A percentile compares a stretch with the other conserved stretches of the same genome.
phyloP scores from a whole-genome alignment of 352 stramenopile genomes.

The Globisporangium nagaii region DNA sequence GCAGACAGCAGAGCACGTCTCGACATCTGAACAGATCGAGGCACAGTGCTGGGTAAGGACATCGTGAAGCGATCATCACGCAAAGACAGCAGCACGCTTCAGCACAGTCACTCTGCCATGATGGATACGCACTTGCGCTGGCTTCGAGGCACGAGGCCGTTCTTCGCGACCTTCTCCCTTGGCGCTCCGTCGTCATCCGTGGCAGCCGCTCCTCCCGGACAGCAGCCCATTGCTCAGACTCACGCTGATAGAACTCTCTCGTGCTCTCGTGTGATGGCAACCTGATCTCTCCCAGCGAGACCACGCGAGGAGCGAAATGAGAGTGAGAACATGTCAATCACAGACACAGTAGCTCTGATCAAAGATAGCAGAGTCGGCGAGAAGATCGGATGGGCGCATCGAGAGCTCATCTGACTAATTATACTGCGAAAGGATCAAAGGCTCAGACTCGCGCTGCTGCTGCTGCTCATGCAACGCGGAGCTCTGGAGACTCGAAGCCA shows the following conservation, averaged over 20 bases:
- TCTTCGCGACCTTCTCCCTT: not conserved
- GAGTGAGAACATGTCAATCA: no score
- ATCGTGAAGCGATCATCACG: no score
- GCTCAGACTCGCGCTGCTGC: no score
- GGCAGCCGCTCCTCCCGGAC: constrained; percentile 9
- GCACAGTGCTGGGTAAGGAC: no score
- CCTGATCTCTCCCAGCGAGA: not conserved
- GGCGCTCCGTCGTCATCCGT: constrained; percentile 9
- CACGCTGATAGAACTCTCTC: not conserved
- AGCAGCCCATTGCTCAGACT: constrained; percentile 17
- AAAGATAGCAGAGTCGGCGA: no score
- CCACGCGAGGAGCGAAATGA: no score
- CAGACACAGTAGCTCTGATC: no score
- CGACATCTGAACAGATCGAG: constrained; percentile 61
- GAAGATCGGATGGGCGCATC: no score
- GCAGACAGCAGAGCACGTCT: constrained; percentile 70
- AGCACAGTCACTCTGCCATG: not conserved
- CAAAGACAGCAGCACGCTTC: not conserved
- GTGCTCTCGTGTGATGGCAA: constrained; percentile 1
- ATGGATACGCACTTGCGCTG: constrained; percentile 21
- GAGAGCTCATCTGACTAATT: no score
- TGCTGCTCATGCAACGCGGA: no score
- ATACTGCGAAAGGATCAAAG: no score
- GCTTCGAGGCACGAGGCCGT: constrained; percentile 17
- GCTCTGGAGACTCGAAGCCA: no score